These are phyloP conservation scores for Telfairia occidentalis DNA, from an alignment of 331 rosid species.

Conservation along the genomic window DNA sequence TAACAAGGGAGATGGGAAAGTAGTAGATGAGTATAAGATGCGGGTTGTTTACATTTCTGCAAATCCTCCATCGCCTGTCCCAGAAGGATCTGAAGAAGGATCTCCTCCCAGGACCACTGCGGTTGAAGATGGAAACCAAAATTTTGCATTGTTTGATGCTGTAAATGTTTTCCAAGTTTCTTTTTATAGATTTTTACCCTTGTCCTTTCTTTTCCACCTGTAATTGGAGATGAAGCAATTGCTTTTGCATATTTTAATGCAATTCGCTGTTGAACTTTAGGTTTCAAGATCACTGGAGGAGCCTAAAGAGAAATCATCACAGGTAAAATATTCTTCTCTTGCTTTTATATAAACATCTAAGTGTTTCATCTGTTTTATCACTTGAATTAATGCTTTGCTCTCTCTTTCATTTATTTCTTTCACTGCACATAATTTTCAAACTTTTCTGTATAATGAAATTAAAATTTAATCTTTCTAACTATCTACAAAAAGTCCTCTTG, in stretches of 20 bases:
- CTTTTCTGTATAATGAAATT: background rate
- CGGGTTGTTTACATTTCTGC: conserved; percentile 35
- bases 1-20: conserved; percentile 32
- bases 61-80: conserved; percentile 38
- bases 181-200: background rate
- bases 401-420: background rate
- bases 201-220: background rate
- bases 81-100: conserved; percentile 37
- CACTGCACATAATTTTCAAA: background rate
- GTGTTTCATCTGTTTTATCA: background rate
- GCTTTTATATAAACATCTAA: background rate
- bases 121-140: conserved; percentile 29
- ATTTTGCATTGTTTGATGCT: conserved; percentile 32
- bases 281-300: conserved; percentile 32
- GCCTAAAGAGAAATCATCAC: conserved; percentile 30
- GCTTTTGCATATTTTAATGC: background rate
- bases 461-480: background rate
- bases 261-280: conserved; percentile 11
- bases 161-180: conserved; percentile 13
- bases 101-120: conserved; percentile 28
- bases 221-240: background rate
- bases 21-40: conserved; percentile 30
- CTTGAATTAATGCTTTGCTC: background rate
- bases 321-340: conserved; percentile 20
- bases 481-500: background rate